These are phyloP conservation scores for Boletellus sp. DNA, from an alignment of 1,284 basidiomycete species.

Conservation along the genomic window DNA sequence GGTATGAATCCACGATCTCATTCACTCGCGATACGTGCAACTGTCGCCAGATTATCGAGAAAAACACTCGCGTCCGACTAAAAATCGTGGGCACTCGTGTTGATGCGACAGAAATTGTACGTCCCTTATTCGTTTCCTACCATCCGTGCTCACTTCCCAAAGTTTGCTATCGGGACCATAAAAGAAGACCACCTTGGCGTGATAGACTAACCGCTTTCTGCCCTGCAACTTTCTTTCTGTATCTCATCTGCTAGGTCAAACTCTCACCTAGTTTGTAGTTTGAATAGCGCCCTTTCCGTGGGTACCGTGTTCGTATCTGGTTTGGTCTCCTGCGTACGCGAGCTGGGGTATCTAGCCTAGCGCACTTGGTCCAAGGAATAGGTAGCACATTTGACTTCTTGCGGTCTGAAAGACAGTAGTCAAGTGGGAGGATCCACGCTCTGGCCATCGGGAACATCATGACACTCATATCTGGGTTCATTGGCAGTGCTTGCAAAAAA, in stretches of 20 bases:
- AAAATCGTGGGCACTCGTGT: conserved; percentile 97
- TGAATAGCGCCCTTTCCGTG: background rate
- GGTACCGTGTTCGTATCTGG: too few species aligned
- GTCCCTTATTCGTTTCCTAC: conserved; percentile 29
- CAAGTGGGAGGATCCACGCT: background rate
- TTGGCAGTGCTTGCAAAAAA: too few species aligned
- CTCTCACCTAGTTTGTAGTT: conserved; percentile 4
- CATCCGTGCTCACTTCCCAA: background rate
- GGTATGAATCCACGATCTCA: conserved; percentile 38
- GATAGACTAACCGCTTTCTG: conserved; percentile 46
- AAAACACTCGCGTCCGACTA: conserved; percentile 87
- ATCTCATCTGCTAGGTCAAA: background rate
- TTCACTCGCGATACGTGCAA: background rate
- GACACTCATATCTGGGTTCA: too few species aligned
- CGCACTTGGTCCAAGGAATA: background rate
- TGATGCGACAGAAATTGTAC: conserved; percentile 94
- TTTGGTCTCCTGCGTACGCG: too few species aligned
- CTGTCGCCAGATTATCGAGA: conserved; percentile 75
- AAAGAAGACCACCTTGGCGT: conserved; percentile 94
- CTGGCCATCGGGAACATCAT: too few species aligned
- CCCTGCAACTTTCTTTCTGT: background rate
- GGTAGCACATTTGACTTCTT: background rate
- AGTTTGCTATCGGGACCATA: conserved; percentile 93
- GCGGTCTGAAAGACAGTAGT: background rate
- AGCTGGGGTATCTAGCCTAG: background rate